Evolutionary conservation across 2,329 filamentous ascomycete species (phyloP).

Genomic region (Myriangium duriaei): DNA sequence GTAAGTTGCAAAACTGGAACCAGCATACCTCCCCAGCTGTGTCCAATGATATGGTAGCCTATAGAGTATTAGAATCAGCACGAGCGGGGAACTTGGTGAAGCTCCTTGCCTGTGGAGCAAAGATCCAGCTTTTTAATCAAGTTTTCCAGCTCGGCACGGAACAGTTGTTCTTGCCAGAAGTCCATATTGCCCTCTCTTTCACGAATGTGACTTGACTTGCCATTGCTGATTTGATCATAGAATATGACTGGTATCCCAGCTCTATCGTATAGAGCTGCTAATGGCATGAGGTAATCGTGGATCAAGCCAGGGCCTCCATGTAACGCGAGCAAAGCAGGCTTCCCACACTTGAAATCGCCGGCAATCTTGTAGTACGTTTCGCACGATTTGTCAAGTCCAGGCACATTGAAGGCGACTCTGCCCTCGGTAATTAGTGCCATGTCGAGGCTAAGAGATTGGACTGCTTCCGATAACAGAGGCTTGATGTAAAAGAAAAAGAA

Average conservation of each 20-base stretch:
- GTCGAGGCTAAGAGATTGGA: too few species aligned
- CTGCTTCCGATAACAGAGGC: too few species aligned
- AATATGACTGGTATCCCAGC: constrained; percentile 34
- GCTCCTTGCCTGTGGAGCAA: constrained; percentile 11
- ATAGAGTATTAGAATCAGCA: background rate
- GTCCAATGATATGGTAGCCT: constrained; percentile 34
- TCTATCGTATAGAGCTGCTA: constrained; percentile 29
- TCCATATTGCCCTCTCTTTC: constrained; percentile 31
- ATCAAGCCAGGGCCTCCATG: constrained; percentile 38
- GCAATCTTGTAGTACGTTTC: constrained; percentile 24
- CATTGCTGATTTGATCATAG: constrained; percentile 44
- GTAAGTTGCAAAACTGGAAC: constrained; percentile 28
- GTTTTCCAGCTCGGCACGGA: constrained; percentile 39
- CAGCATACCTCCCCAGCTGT: constrained; percentile 45
- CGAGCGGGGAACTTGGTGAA: background rate
- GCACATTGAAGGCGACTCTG: constrained; percentile 15
- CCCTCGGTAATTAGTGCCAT: background rate
- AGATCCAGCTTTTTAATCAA: constrained; percentile 32
- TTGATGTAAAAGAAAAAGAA: too few species aligned
- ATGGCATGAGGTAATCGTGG: constrained; percentile 24
- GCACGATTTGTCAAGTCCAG: constrained; percentile 16
- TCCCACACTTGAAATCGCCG: constrained; percentile 16
- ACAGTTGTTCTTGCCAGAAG: constrained; percentile 39
- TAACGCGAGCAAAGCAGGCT: constrained; percentile 24
- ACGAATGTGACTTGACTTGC: constrained; percentile 35